Percentiles rank a stretch among this genome's conserved stretches.
Evolutionary conservation across 2,329 filamentous ascomycete species (phyloP).

Genomic region (Fusarium verrucosum): DNA sequence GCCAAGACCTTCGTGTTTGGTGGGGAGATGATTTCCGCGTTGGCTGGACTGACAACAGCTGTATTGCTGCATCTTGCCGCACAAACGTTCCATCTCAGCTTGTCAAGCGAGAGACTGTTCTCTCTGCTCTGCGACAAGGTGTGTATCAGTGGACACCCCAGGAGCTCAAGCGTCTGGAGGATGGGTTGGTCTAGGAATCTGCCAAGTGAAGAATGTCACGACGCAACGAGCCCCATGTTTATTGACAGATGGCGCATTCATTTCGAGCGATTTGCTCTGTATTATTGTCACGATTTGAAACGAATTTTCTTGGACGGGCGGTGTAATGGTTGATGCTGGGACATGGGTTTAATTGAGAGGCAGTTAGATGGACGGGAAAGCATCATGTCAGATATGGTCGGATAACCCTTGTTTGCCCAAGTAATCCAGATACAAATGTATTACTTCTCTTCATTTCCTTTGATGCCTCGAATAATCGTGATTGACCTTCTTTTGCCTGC

Average conservation of each 20-base stretch:
- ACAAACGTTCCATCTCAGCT: conserved; percentile 37
- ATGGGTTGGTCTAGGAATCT: conserved; percentile 46
- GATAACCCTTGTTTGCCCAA: conserved; percentile 33
- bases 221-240: conserved; percentile 8
- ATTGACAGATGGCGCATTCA: conserved; percentile 39
- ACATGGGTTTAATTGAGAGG: conserved; percentile 45
- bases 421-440: conserved; percentile 27
- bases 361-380: conserved; percentile 41
- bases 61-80: conserved; percentile 52
- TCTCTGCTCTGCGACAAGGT: conserved; percentile 46
- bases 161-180: conserved; percentile 48
- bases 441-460: not conserved
- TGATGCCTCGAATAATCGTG: not conserved
- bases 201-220: conserved; percentile 40
- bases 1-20: conserved; percentile 52
- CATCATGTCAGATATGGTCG: conserved; percentile 42
- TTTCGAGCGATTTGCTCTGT: conserved; percentile 44
- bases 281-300: conserved; percentile 48
- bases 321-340: conserved; percentile 47
- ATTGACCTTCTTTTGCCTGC: not conserved
- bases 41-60: conserved; percentile 55
- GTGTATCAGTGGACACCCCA: conserved; percentile 49
- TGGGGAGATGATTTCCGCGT: conserved; percentile 55
- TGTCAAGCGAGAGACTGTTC: conserved; percentile 48
- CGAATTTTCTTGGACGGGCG: conserved; percentile 50